Evolutionary conservation across 495 filamentous ascomycete species (phyloP).

Genomic region (Platismatia glauca): DNA sequence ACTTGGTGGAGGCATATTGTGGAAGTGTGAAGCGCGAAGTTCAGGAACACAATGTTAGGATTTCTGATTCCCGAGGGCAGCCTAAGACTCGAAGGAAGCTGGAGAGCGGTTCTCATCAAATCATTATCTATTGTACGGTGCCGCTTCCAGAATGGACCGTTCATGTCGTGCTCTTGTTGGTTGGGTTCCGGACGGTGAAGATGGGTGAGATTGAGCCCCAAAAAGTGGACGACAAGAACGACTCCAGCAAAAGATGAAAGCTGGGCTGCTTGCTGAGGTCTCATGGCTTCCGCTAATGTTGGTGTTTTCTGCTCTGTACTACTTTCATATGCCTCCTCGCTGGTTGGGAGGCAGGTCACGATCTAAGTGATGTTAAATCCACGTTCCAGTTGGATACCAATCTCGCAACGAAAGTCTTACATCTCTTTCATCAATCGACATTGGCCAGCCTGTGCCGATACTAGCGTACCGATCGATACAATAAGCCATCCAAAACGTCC

Average conservation of each 20-base stretch:
- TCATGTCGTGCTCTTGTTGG: conserved; percentile 78
- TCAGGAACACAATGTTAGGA: conserved; percentile 86
- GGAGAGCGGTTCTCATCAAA: conserved; percentile 74
- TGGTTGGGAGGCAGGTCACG: conserved; percentile 71
- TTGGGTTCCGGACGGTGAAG: conserved; percentile 81
- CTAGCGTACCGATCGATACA: conserved; percentile 86
- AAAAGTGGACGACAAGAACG: conserved; percentile 74
- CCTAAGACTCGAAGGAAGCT: conserved; percentile 73
- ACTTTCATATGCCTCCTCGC: conserved; percentile 79
- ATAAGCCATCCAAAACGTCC: conserved; percentile 94
- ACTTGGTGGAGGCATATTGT: conserved; percentile 97
- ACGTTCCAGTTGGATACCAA: not conserved
- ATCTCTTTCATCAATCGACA: conserved; percentile 87
- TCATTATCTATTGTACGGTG: conserved; percentile 86
- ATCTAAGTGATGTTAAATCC: conserved; percentile 41
- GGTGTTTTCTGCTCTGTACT: conserved; percentile 63
- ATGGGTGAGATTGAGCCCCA: conserved; percentile 90
- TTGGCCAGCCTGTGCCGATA: conserved; percentile 96
- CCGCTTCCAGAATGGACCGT: conserved; percentile 93
- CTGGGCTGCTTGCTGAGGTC: conserved; percentile 56
- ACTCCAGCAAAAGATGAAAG: conserved; percentile 76
- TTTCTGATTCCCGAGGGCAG: conserved; percentile 67
- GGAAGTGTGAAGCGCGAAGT: conserved; percentile 94
- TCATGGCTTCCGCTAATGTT: conserved; percentile 62
- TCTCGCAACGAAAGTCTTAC: conserved; percentile 33